Conservation (phyloP, 176 grass and related monocot species). For the Oryza longistaminata region DNA sequence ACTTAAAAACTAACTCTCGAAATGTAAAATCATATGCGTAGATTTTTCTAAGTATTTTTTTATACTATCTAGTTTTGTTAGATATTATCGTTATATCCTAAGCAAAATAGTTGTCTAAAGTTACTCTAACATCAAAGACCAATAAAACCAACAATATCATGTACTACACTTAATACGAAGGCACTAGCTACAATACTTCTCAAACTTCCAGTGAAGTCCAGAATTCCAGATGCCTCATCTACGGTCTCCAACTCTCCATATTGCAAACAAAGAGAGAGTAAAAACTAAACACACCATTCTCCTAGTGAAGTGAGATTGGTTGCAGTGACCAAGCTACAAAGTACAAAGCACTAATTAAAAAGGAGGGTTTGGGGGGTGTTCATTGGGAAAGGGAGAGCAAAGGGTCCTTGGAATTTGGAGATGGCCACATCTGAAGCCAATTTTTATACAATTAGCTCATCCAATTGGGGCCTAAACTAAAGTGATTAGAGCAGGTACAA, state of each 20-base stretch:
- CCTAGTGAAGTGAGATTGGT: slow-evolving; percentile 29
- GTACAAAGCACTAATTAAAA: slow-evolving; percentile 16
- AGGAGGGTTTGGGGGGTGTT: neutral
- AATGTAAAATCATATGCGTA: no score
- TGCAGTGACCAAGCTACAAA: slow-evolving; percentile 44
- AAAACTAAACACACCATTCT: neutral
- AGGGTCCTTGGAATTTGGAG: slow-evolving; percentile 48
- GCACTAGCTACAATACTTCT: no score
- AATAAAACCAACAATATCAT: no score
- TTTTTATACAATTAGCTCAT: slow-evolving; percentile 41
- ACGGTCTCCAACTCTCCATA: neutral
- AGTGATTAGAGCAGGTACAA: no score
- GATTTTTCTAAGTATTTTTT: no score
- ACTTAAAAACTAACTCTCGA: no score
- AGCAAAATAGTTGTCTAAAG: no score
- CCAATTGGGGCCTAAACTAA: slow-evolving; percentile 35
- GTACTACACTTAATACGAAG: no score
- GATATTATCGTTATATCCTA: no score
- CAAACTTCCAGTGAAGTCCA: neutral
- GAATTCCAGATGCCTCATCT: neutral
- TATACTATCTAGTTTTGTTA: no score
- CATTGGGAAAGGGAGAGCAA: slow-evolving; percentile 53
- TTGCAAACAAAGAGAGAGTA: neutral
- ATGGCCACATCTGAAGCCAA: slow-evolving; percentile 47
- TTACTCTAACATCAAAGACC: no score